Percentiles rank a stretch among this genome's conserved stretches.
phyloP scores from a whole-genome alignment of 495 filamentous ascomycete genomes.

The Podospora sp. region DNA sequence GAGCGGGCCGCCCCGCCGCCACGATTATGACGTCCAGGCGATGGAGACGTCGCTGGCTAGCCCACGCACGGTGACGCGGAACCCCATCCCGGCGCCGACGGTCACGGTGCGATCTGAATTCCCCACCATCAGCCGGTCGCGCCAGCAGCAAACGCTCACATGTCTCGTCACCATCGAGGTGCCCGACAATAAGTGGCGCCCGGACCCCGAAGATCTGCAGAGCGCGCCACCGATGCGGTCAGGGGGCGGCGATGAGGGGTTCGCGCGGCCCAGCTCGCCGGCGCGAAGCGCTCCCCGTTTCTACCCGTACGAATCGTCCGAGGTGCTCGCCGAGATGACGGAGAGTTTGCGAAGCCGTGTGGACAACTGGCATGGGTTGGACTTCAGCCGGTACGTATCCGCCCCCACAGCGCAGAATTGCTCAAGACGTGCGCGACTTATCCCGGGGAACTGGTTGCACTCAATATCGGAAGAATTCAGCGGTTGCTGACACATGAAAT shows the following conservation, averaged over 20 bases:
- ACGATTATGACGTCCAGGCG: constrained; percentile 94
- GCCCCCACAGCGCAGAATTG: not conserved
- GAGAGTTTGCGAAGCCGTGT: constrained; percentile 83
- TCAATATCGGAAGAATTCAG: constrained; percentile 13
- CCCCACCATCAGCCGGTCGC: constrained; percentile 86
- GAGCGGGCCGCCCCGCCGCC: constrained; percentile 65
- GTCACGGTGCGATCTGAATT: constrained; percentile 97
- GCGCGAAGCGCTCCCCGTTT: constrained; percentile 55
- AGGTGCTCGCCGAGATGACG: constrained; percentile 80
- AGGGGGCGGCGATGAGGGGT: constrained; percentile 46
- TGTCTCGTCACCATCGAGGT: constrained; percentile 96
- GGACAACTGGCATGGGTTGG: constrained; percentile 99
- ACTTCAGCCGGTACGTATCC: constrained; percentile 73
- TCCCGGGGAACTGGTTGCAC: not conserved
- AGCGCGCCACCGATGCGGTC: constrained; percentile 51
- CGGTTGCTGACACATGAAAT: constrained; percentile 16
- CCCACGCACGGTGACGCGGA: constrained; percentile 73
- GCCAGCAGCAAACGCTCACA: constrained; percentile 92
- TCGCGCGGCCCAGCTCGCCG: constrained; percentile 54
- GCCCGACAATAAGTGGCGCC: constrained; percentile 87
- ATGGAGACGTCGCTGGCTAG: constrained; percentile 87
- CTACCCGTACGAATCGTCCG: constrained; percentile 61
- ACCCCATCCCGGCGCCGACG: constrained; percentile 87
- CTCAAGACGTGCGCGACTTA: too few relatives aligned
- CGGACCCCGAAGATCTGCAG: constrained; percentile 81